Percentiles rank a stretch among this genome's conserved stretches.
Evolutionary conservation across 2,329 filamentous ascomycete species (phyloP).

Genomic region (Stromatinia cepivora): DNA sequence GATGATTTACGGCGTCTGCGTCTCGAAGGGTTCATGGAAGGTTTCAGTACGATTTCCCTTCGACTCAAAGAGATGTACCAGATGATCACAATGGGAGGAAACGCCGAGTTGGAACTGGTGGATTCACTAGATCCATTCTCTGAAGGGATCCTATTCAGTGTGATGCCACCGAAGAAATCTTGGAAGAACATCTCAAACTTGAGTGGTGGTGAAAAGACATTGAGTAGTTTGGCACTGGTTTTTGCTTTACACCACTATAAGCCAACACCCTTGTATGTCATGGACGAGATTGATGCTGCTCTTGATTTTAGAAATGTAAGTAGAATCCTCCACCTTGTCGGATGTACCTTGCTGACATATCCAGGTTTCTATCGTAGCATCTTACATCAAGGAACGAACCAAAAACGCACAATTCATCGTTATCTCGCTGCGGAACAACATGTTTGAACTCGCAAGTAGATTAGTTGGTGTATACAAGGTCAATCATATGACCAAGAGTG

Average conservation of each 20-base stretch:
- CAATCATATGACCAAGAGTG: constrained; percentile 96
- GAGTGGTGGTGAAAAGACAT: constrained; percentile 94
- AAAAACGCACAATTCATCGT: constrained; percentile 99
- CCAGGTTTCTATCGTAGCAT: constrained; percentile 89
- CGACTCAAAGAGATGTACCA: constrained; percentile 99
- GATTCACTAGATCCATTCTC: constrained; percentile 95
- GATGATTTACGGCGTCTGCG: constrained; percentile 89
- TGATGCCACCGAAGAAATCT: constrained; percentile 99
- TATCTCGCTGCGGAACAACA: constrained; percentile 96
- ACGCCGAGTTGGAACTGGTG: constrained; percentile 94
- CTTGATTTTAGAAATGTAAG: constrained; percentile 96
- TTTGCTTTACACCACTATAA: constrained; percentile 98
- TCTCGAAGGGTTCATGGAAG: constrained; percentile 97
- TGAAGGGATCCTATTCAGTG: constrained; percentile 93
- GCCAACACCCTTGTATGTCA: constrained; percentile 95
- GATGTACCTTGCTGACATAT: constrained; percentile 23
- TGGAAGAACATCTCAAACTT: constrained; percentile 99
- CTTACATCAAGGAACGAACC: constrained; percentile 98
- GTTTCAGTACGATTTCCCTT: constrained; percentile 89
- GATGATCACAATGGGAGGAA: constrained; percentile 99
- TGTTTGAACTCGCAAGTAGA: constrained; percentile 97
- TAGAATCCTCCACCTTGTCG: constrained; percentile 35
- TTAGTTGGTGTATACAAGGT: constrained; percentile 99
- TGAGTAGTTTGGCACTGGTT: constrained; percentile 90
- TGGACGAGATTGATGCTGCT: constrained; percentile 99